Evolutionary conservation across 2,329 filamentous ascomycete species (phyloP), one percentile per base, ranked within the genome.

Genomic region (Didymella lethalis): DNA sequence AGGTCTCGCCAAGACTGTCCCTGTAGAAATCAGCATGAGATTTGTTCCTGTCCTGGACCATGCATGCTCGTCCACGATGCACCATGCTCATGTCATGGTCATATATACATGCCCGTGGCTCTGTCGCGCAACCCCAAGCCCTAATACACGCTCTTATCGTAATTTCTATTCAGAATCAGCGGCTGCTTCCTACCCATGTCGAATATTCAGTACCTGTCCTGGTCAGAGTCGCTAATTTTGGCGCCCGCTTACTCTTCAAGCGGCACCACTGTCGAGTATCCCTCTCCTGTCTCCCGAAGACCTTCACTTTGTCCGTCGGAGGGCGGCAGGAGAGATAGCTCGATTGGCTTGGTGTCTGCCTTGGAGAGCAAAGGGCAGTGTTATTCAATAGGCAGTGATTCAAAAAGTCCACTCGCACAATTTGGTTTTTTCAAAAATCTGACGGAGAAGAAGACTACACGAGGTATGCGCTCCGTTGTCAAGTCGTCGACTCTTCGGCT

Each of bases 361-460:
- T 68, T 73, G 73, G 75, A 75, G 74, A 71, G 68, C 68, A 72
- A 69, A 48, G 73, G 71, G 65, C 74, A 75, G 56, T 75, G 74
- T 73, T 71, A 70, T 66, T 71, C 70, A 62, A 58, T 72, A 77
- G 74, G 71, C 65, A 76, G 72, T 57, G 68, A 72, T 54, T 70
- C 74, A 26, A 77, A 74, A 57, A 77, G 75, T 60, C 75, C 75
- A 47, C 63, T 77, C 54, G 69, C 74, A 43, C 75, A 74, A 46
- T 76, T 77, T 57, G 68, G 73, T 18, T 88, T 91, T 61, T 84
- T 90, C 76, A 92, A 88, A 77, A 86, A 79, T 66, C 81, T 89
- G 40, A 66, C 66, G 1, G 90, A 92, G 56, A 95, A 92, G 80
- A 92, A 88, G 73, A 86, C 85, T 12, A 92, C 90, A n/a, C 84